Evolutionary conservation across 768 basidiomycete species (phyloP).

Genomic region (Auriculariales sp.): DNA sequence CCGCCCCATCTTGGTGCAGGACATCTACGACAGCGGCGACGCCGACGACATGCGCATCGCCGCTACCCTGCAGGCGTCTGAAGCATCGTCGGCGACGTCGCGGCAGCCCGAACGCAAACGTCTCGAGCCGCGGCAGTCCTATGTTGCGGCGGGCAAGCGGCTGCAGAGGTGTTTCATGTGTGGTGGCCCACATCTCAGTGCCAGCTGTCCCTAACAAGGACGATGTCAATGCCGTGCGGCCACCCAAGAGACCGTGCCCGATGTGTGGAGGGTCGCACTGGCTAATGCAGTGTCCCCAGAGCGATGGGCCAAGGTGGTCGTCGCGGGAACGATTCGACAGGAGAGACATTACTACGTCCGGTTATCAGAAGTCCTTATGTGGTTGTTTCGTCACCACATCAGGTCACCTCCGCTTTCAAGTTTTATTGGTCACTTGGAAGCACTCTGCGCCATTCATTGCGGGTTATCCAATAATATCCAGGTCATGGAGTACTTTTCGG

Average conservation of each 20-base stretch:
- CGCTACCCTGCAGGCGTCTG: not conserved
- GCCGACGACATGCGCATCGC: not conserved
- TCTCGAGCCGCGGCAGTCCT: not conserved
- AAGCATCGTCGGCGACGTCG: not conserved
- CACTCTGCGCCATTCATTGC: too few species aligned
- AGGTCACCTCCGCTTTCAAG: too few species aligned
- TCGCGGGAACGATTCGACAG: too few species aligned
- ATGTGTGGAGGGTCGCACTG: not conserved
- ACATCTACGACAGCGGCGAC: not conserved
- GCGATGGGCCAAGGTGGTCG: not conserved
- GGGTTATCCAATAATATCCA: too few species aligned
- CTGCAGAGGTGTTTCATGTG: not conserved
- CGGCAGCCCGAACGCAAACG: not conserved
- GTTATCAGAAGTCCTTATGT: too few species aligned
- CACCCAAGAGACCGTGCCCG: not conserved
- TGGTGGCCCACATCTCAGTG: not conserved
- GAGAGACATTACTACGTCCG: too few species aligned
- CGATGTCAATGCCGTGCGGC: not conserved
- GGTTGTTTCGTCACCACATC: too few species aligned
- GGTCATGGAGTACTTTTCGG: too few species aligned
- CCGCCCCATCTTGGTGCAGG: not conserved
- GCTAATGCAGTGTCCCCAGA: not conserved
- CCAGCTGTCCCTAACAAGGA: not conserved
- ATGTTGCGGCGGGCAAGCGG: not conserved
- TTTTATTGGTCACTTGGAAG: too few species aligned